Evolutionary conservation across 2,329 filamentous ascomycete genomes (phyloP).

Genomic region (Colletotrichum agaves): DNA sequence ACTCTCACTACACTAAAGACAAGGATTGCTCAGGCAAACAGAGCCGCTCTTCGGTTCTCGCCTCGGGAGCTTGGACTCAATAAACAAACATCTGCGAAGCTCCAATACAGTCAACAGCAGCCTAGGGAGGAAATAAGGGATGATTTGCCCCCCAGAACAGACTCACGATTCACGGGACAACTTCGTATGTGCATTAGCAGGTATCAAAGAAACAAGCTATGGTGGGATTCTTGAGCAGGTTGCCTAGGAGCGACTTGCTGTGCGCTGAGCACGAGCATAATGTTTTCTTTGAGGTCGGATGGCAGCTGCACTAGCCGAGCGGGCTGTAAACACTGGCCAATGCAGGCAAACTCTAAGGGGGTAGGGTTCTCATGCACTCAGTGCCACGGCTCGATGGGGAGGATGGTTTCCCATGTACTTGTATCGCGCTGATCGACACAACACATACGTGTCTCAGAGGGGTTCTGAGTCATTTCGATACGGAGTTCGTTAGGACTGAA

Average conservation of each 20-base stretch:
- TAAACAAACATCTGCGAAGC: background rate
- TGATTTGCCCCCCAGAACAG: background rate
- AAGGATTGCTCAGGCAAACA: constrained; percentile 1
- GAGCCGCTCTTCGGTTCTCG: background rate
- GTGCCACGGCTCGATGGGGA: no score
- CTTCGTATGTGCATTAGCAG: constrained; percentile 9
- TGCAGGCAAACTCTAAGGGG: background rate
- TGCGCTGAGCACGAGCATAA: constrained; percentile 4
- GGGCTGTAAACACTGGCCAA: constrained; percentile 4
- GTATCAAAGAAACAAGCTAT: background rate
- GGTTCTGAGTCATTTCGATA: background rate
- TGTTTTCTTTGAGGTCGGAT: constrained; percentile 1
- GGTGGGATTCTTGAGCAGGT: constrained; percentile 9
- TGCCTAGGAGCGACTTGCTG: constrained; percentile 12
- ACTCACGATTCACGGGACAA: background rate
- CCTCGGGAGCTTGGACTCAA: background rate
- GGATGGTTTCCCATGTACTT: no score
- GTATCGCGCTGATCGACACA: no score
- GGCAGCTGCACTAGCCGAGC: constrained; percentile 30
- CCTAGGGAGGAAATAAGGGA: background rate
- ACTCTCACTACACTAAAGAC: constrained; percentile 16
- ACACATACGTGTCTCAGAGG: background rate
- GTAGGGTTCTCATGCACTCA: no score
- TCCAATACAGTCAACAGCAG: background rate
- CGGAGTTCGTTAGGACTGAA: background rate